phyloP scores from a whole-genome alignment of 2,329 filamentous ascomycete genomes.

The Stagonosporopsis vannaccii region DNA sequence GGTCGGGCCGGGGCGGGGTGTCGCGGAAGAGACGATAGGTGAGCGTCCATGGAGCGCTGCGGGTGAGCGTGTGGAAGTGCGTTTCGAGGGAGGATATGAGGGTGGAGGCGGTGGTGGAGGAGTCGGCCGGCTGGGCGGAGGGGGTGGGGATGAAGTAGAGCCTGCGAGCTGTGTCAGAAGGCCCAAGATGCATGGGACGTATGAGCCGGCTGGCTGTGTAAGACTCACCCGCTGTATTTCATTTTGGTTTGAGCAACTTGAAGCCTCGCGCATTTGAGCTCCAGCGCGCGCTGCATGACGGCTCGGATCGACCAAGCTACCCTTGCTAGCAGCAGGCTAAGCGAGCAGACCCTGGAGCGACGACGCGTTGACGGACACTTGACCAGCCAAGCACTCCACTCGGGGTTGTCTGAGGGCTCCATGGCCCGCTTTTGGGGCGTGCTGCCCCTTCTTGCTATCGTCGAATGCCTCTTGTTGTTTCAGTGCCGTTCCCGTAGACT shows the following conservation, averaged over 20 bases:
- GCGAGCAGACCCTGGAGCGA: slow-evolving; percentile 1
- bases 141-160: slow-evolving; percentile 45
- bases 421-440: slow-evolving; percentile 15
- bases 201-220: background rate
- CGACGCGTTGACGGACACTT: slow-evolving; percentile 8
- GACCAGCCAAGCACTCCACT: slow-evolving; percentile 15
- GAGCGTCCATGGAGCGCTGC: slow-evolving; percentile 37
- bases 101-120: slow-evolving; percentile 28
- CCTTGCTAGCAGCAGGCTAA: slow-evolving; percentile 11
- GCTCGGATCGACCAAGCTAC: slow-evolving; percentile 8
- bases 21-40: slow-evolving; percentile 46
- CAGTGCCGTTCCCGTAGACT: background rate
- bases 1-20: slow-evolving; percentile 27
- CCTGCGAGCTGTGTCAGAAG: slow-evolving; percentile 18
- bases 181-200: background rate
- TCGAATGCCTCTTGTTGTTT: background rate
- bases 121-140: slow-evolving; percentile 30
- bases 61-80: slow-evolving; percentile 32
- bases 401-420: slow-evolving; percentile 15
- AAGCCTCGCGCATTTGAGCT: background rate
- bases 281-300: background rate
- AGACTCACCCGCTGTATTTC: slow-evolving; percentile 33
- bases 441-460: slow-evolving; percentile 12
- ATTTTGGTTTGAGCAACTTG: slow-evolving; percentile 9
- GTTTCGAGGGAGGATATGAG: slow-evolving; percentile 40